A percentile compares a stretch with the other conserved stretches of the same genome.
Conservation (phyloP, 768 basidiomycete genomes). For the Leccinum truebloodii region DNA sequence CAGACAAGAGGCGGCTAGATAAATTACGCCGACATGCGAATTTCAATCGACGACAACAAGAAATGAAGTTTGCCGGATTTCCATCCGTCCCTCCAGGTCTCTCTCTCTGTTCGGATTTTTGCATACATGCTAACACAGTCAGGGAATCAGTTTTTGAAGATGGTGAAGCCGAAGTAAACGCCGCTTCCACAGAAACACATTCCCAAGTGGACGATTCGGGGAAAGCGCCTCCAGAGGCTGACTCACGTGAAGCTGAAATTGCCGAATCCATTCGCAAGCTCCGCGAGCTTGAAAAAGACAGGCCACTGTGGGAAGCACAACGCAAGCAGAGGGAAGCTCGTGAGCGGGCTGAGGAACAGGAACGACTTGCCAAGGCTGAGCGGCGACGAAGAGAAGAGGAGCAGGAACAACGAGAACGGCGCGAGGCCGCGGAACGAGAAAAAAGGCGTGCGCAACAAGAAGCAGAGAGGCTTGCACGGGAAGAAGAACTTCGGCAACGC, state of each 20-base stretch:
- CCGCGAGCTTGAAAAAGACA: conserved; percentile 64
- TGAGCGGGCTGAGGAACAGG: conserved; percentile 47
- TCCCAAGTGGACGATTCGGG: not conserved
- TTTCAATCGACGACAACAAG: conserved; percentile 38
- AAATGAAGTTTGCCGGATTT: conserved; percentile 39
- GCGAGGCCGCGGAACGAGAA: conserved; percentile 29
- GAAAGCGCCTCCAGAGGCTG: conserved; percentile 31
- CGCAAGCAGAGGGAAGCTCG: conserved; percentile 45
- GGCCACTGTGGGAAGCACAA: conserved; percentile 60
- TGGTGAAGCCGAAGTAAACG: conserved; percentile 14
- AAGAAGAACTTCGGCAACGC: conserved; percentile 40
- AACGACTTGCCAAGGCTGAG: conserved; percentile 38
- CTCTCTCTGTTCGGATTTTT: not conserved
- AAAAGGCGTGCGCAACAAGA: conserved; percentile 25
- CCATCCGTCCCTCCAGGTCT: conserved; percentile 24
- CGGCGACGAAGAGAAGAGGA: conserved; percentile 34
- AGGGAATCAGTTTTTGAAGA: conserved; percentile 14
- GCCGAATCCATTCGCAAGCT: conserved; percentile 68
- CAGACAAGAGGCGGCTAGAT: conserved; percentile 44
- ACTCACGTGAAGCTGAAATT: conserved; percentile 43
- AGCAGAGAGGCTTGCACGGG: conserved; percentile 32
- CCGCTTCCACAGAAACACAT: conserved; percentile 5
- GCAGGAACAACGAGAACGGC: conserved; percentile 23
- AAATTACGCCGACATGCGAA: conserved; percentile 41
- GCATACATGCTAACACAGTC: conserved; percentile 6